A percentile compares a stretch with the other conserved stretches of the same genome.
phyloP scores from a whole-genome alignment of 2,329 filamentous ascomycete genomes.

The Ustilaginoidea virens region DNA sequence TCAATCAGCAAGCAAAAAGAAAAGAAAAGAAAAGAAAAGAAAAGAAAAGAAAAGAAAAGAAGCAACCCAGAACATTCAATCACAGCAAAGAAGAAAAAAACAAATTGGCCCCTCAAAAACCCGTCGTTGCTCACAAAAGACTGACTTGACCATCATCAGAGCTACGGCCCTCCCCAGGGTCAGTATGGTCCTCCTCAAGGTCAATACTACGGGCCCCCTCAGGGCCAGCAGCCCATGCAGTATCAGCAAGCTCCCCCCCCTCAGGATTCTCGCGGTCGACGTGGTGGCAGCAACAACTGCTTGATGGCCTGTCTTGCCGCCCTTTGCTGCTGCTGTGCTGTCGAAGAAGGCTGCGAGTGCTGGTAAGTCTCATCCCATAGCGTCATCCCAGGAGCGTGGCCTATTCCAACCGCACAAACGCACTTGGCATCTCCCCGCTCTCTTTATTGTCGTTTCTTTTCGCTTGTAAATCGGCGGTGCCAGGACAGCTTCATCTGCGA shows the following conservation, averaged over 20 bases:
- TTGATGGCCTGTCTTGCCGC: conserved; percentile 30
- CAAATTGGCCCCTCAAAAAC: no score
- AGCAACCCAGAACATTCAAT: no score
- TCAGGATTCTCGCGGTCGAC: conserved; percentile 13
- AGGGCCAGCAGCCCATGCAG: conserved; percentile 26
- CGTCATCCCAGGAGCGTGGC: not conserved
- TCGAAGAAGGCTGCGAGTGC: conserved; percentile 34
- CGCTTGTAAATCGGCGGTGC: no score
- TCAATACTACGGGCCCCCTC: conserved; percentile 15
- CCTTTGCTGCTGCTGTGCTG: conserved; percentile 34
- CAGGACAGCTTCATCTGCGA: no score
- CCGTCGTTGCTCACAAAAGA: no score
- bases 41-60: no score
- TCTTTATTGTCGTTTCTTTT: conserved; percentile 5
- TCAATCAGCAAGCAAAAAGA: not conserved
- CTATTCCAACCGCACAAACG: no score
- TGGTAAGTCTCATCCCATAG: conserved; percentile 19
- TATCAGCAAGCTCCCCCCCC: conserved; percentile 24
- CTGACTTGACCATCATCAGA: conserved; percentile 6
- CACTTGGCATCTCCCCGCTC: not conserved
- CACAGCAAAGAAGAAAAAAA: no score
- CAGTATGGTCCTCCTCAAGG: conserved; percentile 19
- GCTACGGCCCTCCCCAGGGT: conserved; percentile 16
- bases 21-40: no score
- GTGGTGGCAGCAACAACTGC: conserved; percentile 23